Evolutionary conservation across 2,329 filamentous ascomycete genomes (phyloP).

Genomic region (Alternaria gaisen): DNA sequence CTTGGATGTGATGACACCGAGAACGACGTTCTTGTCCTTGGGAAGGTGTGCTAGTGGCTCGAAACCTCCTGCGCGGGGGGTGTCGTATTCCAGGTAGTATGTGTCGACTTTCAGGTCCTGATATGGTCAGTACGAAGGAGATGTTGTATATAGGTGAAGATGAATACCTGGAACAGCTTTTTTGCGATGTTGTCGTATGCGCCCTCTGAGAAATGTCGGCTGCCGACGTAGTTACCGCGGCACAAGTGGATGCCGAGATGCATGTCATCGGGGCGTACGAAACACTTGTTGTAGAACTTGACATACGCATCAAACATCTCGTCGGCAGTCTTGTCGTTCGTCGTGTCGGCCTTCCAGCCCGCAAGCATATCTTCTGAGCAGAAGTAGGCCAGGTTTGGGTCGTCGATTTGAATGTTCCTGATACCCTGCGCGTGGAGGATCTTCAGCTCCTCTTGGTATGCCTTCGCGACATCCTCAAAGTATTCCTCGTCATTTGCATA

Average conservation of each 20-base stretch:
- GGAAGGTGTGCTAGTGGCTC: conserved; percentile 57
- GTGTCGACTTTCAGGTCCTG: conserved; percentile 52
- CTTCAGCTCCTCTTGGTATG: conserved; percentile 58
- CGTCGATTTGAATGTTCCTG: conserved; percentile 60
- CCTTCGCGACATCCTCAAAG: conserved; percentile 57
- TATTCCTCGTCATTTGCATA: conserved; percentile 59
- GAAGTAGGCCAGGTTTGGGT: conserved; percentile 58
- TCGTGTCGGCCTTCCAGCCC: conserved; percentile 64
- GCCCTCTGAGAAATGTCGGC: conserved; percentile 58
- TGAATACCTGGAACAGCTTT: conserved; percentile 50
- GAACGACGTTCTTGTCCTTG: conserved; percentile 58
- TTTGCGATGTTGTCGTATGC: conserved; percentile 59
- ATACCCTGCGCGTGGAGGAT: conserved; percentile 57
- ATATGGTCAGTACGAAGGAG: conserved; percentile 6
- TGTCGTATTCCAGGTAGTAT: conserved; percentile 58
- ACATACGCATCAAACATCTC: conserved; percentile 80
- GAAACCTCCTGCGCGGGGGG: conserved; percentile 58
- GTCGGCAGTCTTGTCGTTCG: conserved; percentile 73
- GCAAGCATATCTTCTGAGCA: conserved; percentile 50
- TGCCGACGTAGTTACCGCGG: conserved; percentile 60
- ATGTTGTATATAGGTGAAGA: background rate
- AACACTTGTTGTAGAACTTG: conserved; percentile 76
- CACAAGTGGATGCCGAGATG: conserved; percentile 81
- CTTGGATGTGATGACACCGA: conserved; percentile 58
- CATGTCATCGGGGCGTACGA: conserved; percentile 71